These are phyloP conservation scores for Trypanosoma brucei DNA, from an alignment of 208 protist species.

Conservation along the genomic window DNA sequence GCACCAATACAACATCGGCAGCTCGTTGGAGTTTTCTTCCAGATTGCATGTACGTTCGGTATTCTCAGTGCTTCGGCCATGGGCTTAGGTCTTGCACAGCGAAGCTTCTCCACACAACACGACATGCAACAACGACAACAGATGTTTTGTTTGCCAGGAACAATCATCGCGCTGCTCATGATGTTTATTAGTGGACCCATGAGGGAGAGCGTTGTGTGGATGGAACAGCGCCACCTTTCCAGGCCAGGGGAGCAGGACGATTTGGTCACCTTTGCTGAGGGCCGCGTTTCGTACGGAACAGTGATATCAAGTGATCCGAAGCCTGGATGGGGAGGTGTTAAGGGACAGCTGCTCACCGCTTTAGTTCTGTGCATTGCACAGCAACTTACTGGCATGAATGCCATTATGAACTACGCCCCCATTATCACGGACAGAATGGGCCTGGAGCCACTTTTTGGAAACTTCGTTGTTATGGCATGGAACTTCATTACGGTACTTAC, in stretches of 20 bases:
- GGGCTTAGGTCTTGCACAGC: slow-evolving; percentile 22
- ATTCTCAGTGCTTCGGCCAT: slow-evolving; percentile 27
- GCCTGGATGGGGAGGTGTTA: slow-evolving; percentile 6
- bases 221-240: not conserved
- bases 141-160: slow-evolving; percentile 15
- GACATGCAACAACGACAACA: slow-evolving; percentile 34
- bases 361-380: slow-evolving; percentile 29
- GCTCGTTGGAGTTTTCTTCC: slow-evolving; percentile 34
- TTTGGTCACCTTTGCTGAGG: not conserved
- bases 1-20: slow-evolving; percentile 14
- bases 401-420: slow-evolving; percentile 48
- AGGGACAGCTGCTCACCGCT: slow-evolving; percentile 13
- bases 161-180: slow-evolving; percentile 18
- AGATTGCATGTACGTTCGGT: slow-evolving; percentile 28
- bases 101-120: slow-evolving; percentile 14
- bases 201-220: slow-evolving; percentile 11
- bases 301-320: not conserved
- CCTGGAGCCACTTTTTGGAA: slow-evolving; percentile 32
- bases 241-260: not conserved
- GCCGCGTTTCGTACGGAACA: not conserved
- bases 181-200: slow-evolving; percentile 7
- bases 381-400: slow-evolving; percentile 48
- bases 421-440: slow-evolving; percentile 28
- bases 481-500: slow-evolving; percentile 31
- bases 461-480: slow-evolving; percentile 50